Evolutionary conservation across 2,329 filamentous ascomycete species (phyloP), one percentile per base, ranked within the genome.

Genomic region (Stachybotrys echinatus): DNA sequence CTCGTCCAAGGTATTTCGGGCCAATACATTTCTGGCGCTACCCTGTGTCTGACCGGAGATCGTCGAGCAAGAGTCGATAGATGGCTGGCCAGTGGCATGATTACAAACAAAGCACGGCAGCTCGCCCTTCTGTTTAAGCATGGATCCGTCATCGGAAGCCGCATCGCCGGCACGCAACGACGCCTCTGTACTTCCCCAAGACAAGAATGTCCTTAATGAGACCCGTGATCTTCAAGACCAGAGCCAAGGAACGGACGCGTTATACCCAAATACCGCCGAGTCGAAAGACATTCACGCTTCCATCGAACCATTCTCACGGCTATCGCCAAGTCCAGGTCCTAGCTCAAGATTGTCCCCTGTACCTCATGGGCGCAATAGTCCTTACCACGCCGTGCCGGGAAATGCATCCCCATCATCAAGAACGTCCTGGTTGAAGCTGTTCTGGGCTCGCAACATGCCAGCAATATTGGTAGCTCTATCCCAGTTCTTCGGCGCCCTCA

Each of bases 401-500:
- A 20, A 48, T 37, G 23, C 38, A n/a, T 12, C 45, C 10, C 23
- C 49, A 12, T 37, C 42, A 23, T 42, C 22, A 22, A 48, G 21
- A 39, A 17, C 42, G 14, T 50, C 53, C 10, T 14, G 27, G 27
- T 14, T 34, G 27, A 14, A 8, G 14, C 27, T 34, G 27, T 34
- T 34, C 27, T 34, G 27, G 27, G 27, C 27, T 14, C 27, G 27
- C 48, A 91, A 94, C 60, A 85, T 86, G 56, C 88, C 88, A 2
- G 77, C 92, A 19, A 73, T 87, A 20, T 74, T 91, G 42, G 88
- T 96, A 42, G 73, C 91, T 18, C 53, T 85, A 3, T 80, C 89
- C 0, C 90, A 95, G 66, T 72, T 94, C 34, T 96, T 96, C 58
- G 89, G 86, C 2, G 84, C 87, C 0, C 68, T 88, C 48, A 96